Evolutionary conservation across 495 filamentous ascomycete genomes (phyloP), one percentile per base, ranked within the genome.

Genomic region (Talaromyces stipitatus): DNA sequence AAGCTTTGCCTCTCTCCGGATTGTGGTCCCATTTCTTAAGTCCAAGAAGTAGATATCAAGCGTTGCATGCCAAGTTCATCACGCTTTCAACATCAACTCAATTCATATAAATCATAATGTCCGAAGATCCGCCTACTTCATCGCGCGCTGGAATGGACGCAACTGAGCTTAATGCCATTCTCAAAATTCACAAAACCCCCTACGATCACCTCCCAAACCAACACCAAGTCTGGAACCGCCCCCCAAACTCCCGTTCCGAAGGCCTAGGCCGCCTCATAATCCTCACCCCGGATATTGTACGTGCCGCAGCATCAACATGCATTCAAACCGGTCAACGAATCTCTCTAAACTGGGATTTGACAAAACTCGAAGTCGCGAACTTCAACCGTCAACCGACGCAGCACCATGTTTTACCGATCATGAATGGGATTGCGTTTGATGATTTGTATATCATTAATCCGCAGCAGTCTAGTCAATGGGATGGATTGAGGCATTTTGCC

Each of bases 401-500:
- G 8, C 75, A 77, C 54, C 60, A 66, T 18, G 72, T 78, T 38
- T 64, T 75, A 2, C 72, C 75, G 18, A 54, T 77, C 7, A 52
- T 75, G 12, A 70, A 63, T 9, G 72, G 73, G 10, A 57, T 77
- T 8, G 78, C 75, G 2, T 83, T 81, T 61, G 82, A 86, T 60
- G 85, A 88, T 58, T 72, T 85, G 55, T 82, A 85, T 57, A 75
- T 73, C 4, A 72, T 89, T 67, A 89, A 90, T 64, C 89, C 86
- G 1, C 86, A 90, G 65, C 77, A 79, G 63, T 80, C 82, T 56
- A 85, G 82, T 24, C 87, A 90, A 66, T 89, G 87, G 87, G 87
- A 90, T 66, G 82, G 84, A 18, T 78, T 89, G 16, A 72, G 82
- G 53, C 85, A 88, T 59, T 70, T 70, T 27, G 45, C 20, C 12